A percentile compares a stretch with the other conserved stretches of the same genome.
Evolutionary conservation across 2,329 filamentous ascomycete species (phyloP).

Genomic region (Claviceps sorghi): DNA sequence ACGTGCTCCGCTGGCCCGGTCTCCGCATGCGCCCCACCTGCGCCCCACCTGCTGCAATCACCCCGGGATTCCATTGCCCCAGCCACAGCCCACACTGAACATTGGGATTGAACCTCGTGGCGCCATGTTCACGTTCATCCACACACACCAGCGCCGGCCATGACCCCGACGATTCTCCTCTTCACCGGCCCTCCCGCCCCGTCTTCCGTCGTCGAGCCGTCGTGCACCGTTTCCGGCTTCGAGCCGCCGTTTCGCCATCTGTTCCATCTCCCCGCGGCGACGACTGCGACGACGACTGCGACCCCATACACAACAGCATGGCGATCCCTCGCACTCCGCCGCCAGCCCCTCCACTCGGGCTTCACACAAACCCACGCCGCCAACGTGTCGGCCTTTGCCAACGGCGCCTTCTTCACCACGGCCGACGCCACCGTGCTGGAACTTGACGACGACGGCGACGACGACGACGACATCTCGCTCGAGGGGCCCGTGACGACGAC

Average conservation of each 20-base stretch:
- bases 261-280: conserved; percentile 9
- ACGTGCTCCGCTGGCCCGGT: too few relatives aligned
- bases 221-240: conserved; percentile 18
- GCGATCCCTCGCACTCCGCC: conserved; percentile 38
- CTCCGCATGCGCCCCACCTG: too few relatives aligned
- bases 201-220: conserved; percentile 14
- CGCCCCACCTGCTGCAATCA: too few relatives aligned
- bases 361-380: conserved; percentile 34
- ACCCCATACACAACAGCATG: conserved; percentile 27
- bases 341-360: conserved; percentile 32
- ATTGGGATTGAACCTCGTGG: too few relatives aligned
- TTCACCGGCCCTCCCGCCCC: conserved; percentile 21
- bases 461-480: background rate
- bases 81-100: too few relatives aligned
- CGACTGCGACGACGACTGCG: background rate
- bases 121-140: background rate
- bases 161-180: conserved; percentile 21
- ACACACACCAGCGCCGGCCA: conserved; percentile 9
- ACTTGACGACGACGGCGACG: background rate
- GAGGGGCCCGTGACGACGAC: too few relatives aligned
- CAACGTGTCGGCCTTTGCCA: conserved; percentile 14
- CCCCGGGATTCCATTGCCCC: too few relatives aligned
- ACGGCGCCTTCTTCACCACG: conserved; percentile 34
- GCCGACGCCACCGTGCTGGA: conserved; percentile 22
- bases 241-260: conserved; percentile 14